Percentiles rank a stretch among this genome's conserved stretches.
phyloP scores from a whole-genome alignment of 192 early-diverging fungal genomes.

The Entrophospora sp. region DNA sequence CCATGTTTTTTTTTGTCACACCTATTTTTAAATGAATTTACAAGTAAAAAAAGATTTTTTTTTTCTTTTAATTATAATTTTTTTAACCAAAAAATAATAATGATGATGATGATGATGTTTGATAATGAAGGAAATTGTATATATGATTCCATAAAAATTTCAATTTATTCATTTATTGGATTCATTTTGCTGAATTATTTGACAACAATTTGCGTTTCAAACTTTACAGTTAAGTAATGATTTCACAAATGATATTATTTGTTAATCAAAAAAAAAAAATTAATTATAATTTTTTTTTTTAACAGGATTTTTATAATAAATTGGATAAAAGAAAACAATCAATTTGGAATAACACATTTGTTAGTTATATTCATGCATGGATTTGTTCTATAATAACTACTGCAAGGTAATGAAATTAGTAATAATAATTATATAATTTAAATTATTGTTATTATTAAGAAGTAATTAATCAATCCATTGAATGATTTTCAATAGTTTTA shows the following conservation, averaged over 20 bases:
- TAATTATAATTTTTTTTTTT: background rate
- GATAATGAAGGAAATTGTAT: slow-evolving; percentile 1
- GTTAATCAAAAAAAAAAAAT: background rate
- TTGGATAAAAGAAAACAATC: background rate
- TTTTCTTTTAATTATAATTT: too few relatives aligned
- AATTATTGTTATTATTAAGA: background rate
- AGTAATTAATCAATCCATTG: background rate
- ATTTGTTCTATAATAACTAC: slow-evolving; percentile 4
- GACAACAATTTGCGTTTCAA: background rate
- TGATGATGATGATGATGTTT: too few relatives aligned
- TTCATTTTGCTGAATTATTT: slow-evolving; percentile 3
- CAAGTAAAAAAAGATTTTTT: too few relatives aligned
- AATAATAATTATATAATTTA: background rate
- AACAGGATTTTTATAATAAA: background rate
- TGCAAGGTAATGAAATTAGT: background rate
- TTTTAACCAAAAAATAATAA: too few relatives aligned
- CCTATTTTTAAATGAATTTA: too few relatives aligned
- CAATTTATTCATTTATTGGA: background rate
- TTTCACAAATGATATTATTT: background rate
- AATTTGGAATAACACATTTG: slow-evolving; percentile 3
- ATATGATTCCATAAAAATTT: background rate
- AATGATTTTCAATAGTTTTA: background rate
- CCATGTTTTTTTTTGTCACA: too few relatives aligned
- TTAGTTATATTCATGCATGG: slow-evolving; percentile 7
- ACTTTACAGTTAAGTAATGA: background rate